Evolutionary conservation across 2,329 filamentous ascomycete species (phyloP).

Genomic region (Penicillium capsulatum): DNA sequence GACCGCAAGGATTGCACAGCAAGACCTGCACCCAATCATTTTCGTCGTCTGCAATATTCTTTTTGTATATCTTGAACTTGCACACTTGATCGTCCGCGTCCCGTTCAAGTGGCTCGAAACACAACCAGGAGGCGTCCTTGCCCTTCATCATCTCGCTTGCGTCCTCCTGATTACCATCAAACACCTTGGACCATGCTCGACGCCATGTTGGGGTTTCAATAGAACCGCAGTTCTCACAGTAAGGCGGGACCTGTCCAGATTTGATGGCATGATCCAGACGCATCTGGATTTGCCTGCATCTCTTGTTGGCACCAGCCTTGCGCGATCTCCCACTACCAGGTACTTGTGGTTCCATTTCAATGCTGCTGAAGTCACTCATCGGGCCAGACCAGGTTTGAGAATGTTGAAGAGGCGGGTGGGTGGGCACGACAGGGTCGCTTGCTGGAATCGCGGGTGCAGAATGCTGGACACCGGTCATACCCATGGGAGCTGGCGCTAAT

Average conservation of each 20-base stretch:
- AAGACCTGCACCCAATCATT: constrained; percentile 69
- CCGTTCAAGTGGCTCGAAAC: constrained; percentile 63
- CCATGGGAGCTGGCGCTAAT: constrained; percentile 37
- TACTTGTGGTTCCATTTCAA: constrained; percentile 34
- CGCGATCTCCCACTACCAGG: constrained; percentile 37
- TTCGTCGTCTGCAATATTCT: constrained; percentile 62
- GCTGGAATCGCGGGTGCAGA: constrained; percentile 38
- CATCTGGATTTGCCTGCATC: constrained; percentile 60
- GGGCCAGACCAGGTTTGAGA: constrained; percentile 44
- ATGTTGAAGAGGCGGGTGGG: constrained; percentile 33
- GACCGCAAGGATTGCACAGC: constrained; percentile 91
- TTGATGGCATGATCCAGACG: constrained; percentile 58
- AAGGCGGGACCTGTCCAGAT: constrained; percentile 81
- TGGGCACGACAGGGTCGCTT: constrained; percentile 48
- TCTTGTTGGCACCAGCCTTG: constrained; percentile 56
- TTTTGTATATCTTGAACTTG: constrained; percentile 71
- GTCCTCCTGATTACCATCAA: constrained; percentile 64
- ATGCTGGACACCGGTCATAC: constrained; percentile 33
- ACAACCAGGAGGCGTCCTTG: constrained; percentile 60
- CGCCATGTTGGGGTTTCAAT: constrained; percentile 97
- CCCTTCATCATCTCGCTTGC: constrained; percentile 69
- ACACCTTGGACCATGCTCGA: constrained; percentile 78
- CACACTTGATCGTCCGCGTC: constrained; percentile 60
- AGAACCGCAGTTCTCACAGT: constrained; percentile 86
- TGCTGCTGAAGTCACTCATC: constrained; percentile 43